Evolutionary conservation across 176 grass and related monocot genomes (phyloP).

Genomic region (Hordeum vulgare): DNA sequence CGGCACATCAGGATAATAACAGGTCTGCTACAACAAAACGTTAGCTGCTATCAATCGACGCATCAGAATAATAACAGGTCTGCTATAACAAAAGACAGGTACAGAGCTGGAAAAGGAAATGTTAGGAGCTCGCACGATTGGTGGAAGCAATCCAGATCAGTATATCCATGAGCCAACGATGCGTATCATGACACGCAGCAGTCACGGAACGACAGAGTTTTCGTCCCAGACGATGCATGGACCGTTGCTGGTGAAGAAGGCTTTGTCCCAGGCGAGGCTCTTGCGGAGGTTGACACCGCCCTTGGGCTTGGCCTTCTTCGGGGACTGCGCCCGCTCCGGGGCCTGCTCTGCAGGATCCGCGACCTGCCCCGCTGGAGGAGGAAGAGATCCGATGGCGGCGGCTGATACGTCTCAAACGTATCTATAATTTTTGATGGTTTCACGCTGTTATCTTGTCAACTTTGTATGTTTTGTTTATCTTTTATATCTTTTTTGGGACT

Average conservation of each 20-base stretch:
- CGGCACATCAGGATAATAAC: too few species aligned
- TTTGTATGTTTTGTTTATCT: too few species aligned
- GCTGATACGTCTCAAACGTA: too few species aligned
- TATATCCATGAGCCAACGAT: neutral
- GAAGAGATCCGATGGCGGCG: neutral
- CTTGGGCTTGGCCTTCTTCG: conserved; percentile 35
- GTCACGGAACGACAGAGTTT: neutral
- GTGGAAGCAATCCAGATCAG: too few species aligned
- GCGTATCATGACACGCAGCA: neutral
- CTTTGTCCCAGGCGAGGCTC: conserved; percentile 86
- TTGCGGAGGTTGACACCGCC: conserved; percentile 50
- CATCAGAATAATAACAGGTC: neutral
- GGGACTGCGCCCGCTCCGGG: conserved; percentile 47
- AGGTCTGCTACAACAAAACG: too few species aligned
- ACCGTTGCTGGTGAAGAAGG: conserved; percentile 84
- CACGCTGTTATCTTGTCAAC: too few species aligned
- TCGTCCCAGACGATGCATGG: neutral
- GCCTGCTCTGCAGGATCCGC: conserved; percentile 22
- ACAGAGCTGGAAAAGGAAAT: neutral
- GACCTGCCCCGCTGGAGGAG: neutral
- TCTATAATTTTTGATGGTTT: too few species aligned
- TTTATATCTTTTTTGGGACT: too few species aligned
- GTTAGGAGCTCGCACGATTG: neutral
- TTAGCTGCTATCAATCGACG: neutral
- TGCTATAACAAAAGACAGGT: neutral